These are phyloP conservation scores for Ophiosphaerella narmari DNA, from an alignment of 2,329 filamentous ascomycete genomes.

Conservation along the genomic window DNA sequence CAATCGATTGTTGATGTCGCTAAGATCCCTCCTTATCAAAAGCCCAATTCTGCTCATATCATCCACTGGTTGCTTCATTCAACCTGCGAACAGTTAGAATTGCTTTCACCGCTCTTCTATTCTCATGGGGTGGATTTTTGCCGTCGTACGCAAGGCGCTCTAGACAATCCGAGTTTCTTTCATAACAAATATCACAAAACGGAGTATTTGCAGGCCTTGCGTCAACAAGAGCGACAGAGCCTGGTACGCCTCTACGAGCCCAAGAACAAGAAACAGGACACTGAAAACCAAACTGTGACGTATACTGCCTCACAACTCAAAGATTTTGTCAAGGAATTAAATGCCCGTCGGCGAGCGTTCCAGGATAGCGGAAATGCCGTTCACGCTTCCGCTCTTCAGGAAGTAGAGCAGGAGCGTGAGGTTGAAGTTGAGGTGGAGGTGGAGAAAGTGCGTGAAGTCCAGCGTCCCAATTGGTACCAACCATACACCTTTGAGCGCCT, in stretches of 20 bases:
- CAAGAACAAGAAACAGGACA: slow-evolving; percentile 13
- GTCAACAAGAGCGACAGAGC: slow-evolving; percentile 60
- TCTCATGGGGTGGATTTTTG: slow-evolving; percentile 67
- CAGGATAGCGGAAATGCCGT: slow-evolving; percentile 53
- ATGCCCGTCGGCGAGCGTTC: slow-evolving; percentile 39
- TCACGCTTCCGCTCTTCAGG: slow-evolving; percentile 60
- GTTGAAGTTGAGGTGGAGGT: slow-evolving; percentile 62
- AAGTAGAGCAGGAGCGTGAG: slow-evolving; percentile 56
- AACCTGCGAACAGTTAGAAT: slow-evolving; percentile 64
- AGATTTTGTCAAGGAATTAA: slow-evolving; percentile 43
- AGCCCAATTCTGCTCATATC: slow-evolving; percentile 56
- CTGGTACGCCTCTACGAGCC: slow-evolving; percentile 63
- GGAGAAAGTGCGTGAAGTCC: slow-evolving; percentile 56
- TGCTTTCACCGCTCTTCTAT: slow-evolving; percentile 62
- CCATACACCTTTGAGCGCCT: too few species aligned
- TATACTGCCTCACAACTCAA: slow-evolving; percentile 30
- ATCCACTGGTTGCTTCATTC: slow-evolving; percentile 68
- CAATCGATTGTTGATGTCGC: slow-evolving; percentile 59
- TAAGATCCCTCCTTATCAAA: background rate
- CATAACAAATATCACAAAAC: slow-evolving; percentile 31
- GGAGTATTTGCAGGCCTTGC: slow-evolving; percentile 52
- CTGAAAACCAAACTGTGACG: slow-evolving; percentile 2
- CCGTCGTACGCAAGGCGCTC: slow-evolving; percentile 56
- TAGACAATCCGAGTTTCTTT: slow-evolving; percentile 51
- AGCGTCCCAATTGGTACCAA: slow-evolving; percentile 45